Evolutionary conservation across 768 basidiomycete species (phyloP).

Genomic region (Phylloporus arenicola): DNA sequence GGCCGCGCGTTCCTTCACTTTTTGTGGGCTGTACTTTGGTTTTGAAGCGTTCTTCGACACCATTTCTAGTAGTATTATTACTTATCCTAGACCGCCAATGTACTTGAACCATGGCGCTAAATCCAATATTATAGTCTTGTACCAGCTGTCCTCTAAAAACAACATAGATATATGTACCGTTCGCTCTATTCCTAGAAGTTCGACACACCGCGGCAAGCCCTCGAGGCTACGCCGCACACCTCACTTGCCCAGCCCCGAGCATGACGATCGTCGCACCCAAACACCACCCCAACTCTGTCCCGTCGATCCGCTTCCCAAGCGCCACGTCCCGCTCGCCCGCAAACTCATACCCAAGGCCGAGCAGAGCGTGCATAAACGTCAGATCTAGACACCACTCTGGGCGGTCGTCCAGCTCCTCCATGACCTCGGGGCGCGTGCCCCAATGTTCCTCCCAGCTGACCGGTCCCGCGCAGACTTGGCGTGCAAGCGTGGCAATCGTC

Average conservation of each 20-base stretch:
- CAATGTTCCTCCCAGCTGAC: slow-evolving; percentile 50
- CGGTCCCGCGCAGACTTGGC: slow-evolving; percentile 68
- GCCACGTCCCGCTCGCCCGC: slow-evolving; percentile 56
- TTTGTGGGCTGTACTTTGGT: too few species aligned
- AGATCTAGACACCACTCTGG: slow-evolving; percentile 96
- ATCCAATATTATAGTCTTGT: too few species aligned
- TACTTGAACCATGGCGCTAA: too few species aligned
- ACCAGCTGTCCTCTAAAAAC: not conserved
- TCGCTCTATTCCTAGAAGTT: not conserved
- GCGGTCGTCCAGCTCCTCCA: slow-evolving; percentile 69
- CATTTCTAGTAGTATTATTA: too few species aligned
- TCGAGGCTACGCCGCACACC: slow-evolving; percentile 37
- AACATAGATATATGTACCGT: not conserved
- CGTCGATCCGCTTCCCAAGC: slow-evolving; percentile 83
- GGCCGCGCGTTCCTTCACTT: too few species aligned
- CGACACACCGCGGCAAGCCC: not conserved
- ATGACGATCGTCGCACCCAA: slow-evolving; percentile 79
- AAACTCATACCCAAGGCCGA: slow-evolving; percentile 90
- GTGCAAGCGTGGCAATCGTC: slow-evolving; percentile 59
- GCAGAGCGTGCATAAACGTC: slow-evolving; percentile 88
- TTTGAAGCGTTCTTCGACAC: too few species aligned
- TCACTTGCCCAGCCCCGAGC: slow-evolving; percentile 57
- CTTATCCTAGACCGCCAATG: too few species aligned
- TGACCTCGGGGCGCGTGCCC: slow-evolving; percentile 40
- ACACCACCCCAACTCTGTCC: slow-evolving; percentile 93